Evolutionary conservation across 192 early-diverging fungal species (phyloP).

Genomic region (Podila horticola): DNA sequence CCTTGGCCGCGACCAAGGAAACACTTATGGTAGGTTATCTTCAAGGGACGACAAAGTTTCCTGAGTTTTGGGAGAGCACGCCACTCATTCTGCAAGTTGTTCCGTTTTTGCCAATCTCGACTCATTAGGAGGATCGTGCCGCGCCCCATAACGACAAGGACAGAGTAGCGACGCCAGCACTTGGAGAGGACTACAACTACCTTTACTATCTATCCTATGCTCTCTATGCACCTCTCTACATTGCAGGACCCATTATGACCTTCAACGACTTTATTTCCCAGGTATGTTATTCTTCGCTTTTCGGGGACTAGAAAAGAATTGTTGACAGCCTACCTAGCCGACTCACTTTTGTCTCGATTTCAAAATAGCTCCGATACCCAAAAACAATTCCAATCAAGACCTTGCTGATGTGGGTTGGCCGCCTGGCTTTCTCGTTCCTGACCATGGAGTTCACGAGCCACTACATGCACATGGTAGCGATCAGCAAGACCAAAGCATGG

Average conservation of each 20-base stretch:
- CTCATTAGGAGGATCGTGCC: conserved; percentile 54
- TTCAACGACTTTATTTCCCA: conserved; percentile 94
- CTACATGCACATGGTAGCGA: conserved; percentile 89
- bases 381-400: conserved; percentile 51
- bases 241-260: conserved; percentile 95
- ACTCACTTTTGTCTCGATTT: background rate
- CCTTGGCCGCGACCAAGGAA: conserved; percentile 22
- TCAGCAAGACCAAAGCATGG: conserved; percentile 89
- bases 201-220: conserved; percentile 83
- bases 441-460: conserved; percentile 93
- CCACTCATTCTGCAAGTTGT: background rate
- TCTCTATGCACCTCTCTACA: conserved; percentile 91
- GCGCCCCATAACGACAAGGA: conserved; percentile 62
- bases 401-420: conserved; percentile 67
- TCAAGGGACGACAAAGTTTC: no score
- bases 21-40: conserved; percentile 8
- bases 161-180: conserved; percentile 65
- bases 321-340: background rate
- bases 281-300: conserved; percentile 39
- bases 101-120: background rate
- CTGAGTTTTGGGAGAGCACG: no score
- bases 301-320: background rate
- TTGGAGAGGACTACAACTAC: conserved; percentile 77
- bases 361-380: conserved; percentile 63
- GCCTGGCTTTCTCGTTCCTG: conserved; percentile 70